Evolutionary conservation across 73 alveolate genomes (phyloP).

Genomic region (Stentor roeselii): DNA sequence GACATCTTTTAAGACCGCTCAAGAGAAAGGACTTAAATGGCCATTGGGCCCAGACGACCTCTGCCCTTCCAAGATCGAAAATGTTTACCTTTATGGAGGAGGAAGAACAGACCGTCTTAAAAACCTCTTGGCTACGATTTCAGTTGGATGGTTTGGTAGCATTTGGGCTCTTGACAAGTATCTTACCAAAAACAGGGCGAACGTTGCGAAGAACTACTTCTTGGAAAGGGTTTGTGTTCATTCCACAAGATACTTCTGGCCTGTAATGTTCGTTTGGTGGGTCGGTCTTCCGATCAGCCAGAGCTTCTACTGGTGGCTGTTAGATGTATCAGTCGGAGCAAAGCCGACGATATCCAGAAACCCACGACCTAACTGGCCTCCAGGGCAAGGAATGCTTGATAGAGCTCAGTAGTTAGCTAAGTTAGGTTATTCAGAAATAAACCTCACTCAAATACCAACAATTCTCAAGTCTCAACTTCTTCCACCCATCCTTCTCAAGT

Average conservation of each 20-base stretch:
- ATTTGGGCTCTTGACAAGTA: conserved; percentile 19
- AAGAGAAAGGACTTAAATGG: conserved; percentile 21
- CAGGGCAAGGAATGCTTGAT: not conserved
- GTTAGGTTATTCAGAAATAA: not conserved
- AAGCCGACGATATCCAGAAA: conserved; percentile 8
- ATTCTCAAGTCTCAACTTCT: too few species aligned
- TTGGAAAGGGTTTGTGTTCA: not conserved
- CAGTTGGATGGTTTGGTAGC: conserved; percentile 22
- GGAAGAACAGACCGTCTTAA: not conserved
- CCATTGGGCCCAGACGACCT: conserved; percentile 33
- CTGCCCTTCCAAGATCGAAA: conserved; percentile 18
- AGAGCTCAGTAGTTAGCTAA: not conserved
- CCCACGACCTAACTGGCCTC: conserved; percentile 17
- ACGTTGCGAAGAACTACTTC: not conserved
- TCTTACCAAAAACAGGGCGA: not conserved
- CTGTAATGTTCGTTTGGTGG: not conserved
- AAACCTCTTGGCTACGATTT: not conserved
- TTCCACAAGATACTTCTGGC: not conserved
- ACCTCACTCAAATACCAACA: too few species aligned
- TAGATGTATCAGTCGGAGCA: not conserved
- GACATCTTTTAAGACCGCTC: conserved; percentile 16
- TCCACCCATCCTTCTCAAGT: too few species aligned
- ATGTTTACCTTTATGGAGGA: conserved; percentile 22
- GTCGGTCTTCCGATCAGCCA: not conserved
- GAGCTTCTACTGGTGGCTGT: conserved; percentile 1